Conservation (phyloP, 495 filamentous ascomycete genomes). For the Neurospora hispaniola region DNA sequence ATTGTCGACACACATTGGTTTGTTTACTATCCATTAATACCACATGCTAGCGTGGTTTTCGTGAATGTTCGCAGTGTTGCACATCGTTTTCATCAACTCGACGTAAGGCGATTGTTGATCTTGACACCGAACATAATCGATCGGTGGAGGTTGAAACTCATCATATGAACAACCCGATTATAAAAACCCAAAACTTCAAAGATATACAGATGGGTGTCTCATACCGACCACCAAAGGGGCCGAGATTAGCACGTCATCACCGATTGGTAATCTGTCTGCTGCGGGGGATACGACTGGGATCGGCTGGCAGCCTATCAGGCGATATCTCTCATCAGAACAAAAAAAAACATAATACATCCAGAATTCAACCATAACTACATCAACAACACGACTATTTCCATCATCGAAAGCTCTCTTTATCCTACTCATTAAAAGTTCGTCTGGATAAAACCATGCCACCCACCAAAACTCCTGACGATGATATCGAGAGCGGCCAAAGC, state of each 20-base stretch:
- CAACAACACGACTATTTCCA: not conserved
- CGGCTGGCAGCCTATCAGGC: not conserved
- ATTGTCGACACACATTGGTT: not conserved
- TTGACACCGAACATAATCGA: not conserved
- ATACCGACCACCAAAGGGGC: not conserved
- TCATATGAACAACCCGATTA: not conserved
- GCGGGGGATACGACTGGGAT: not conserved
- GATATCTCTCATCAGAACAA: not conserved
- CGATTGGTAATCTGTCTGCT: not conserved
- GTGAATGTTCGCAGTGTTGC: not conserved
- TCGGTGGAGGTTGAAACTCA: not conserved
- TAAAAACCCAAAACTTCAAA: not conserved
- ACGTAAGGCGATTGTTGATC: not conserved
- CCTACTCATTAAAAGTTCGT: fast-evolving
- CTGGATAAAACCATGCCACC: not conserved
- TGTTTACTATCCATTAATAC: not conserved
- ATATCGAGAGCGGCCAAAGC: not conserved
- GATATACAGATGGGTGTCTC: not conserved
- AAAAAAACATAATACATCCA: not conserved
- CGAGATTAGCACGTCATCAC: not conserved
- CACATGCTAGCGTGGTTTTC: not conserved
- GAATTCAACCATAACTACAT: not conserved
- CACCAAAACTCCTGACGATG: not conserved
- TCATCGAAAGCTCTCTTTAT: not conserved
- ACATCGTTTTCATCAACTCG: not conserved